These are phyloP conservation scores for Spinacia oleracea DNA, from an alignment of 179 eudicot species.

Conservation along the genomic window DNA sequence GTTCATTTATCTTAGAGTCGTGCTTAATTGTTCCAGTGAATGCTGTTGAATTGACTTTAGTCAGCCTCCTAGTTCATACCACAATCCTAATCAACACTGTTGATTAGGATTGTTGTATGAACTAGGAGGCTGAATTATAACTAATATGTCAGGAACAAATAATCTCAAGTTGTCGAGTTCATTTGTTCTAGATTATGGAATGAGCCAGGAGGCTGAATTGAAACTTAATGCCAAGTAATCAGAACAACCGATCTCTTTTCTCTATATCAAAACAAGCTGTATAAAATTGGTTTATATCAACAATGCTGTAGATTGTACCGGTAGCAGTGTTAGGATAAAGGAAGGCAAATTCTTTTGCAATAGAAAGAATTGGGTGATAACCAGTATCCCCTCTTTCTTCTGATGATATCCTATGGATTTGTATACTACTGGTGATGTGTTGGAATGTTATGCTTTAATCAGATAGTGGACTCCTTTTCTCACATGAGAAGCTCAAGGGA, in stretches of 20 bases:
- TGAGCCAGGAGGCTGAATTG: background rate
- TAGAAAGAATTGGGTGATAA: background rate
- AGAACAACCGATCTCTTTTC: background rate
- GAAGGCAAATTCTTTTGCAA: background rate
- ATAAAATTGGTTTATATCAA: background rate
- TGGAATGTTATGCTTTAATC: conserved; percentile 71
- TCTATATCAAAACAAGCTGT: background rate
- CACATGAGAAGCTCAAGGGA: conserved; percentile 46
- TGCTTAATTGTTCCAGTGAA: background rate
- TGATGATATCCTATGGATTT: conserved; percentile 81
- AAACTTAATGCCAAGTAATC: background rate
- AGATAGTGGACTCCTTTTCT: conserved; percentile 66
- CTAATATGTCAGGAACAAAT: background rate
- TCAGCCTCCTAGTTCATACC: background rate
- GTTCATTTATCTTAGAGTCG: no score
- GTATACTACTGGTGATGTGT: conserved; percentile 68
- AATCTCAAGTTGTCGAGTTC: background rate
- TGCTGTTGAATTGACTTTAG: no score
- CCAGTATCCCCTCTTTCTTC: background rate
- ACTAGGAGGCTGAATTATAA: background rate
- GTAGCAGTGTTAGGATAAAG: background rate
- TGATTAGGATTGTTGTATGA: background rate
- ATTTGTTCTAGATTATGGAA: no score
- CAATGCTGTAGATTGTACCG: background rate
- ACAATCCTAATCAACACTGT: background rate